A percentile compares a stretch with the other conserved stretches of the same genome.
Evolutionary conservation across 768 basidiomycete species (phyloP).

Genomic region (Amylocystis lapponica): DNA sequence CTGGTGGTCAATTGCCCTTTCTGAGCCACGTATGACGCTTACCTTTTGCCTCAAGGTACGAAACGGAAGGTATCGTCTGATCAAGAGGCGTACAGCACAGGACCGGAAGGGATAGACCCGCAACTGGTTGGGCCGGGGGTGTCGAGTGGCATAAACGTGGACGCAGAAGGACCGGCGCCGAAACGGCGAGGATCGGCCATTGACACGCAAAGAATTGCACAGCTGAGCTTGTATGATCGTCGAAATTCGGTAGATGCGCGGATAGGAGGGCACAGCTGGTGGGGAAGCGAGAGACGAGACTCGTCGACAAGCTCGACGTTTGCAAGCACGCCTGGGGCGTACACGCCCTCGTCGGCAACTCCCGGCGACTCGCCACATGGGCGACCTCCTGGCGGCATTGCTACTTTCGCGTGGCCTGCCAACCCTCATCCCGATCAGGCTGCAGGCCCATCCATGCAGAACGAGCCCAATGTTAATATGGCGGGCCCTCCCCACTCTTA

Average conservation of each 20-base stretch:
- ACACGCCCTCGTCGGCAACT: slow-evolving; percentile 39
- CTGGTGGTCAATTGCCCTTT: slow-evolving; percentile 30
- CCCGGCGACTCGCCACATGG: slow-evolving; percentile 61
- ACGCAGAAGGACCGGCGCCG: slow-evolving; percentile 61
- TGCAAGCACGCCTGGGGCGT: slow-evolving; percentile 41
- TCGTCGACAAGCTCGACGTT: slow-evolving; percentile 52
- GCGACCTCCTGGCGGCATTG: slow-evolving; percentile 54
- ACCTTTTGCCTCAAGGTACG: slow-evolving; percentile 45
- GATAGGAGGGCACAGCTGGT: slow-evolving; percentile 37
- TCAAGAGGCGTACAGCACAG: slow-evolving; percentile 42
- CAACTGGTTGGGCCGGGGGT: slow-evolving; percentile 66
- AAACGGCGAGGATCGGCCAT: slow-evolving; percentile 83
- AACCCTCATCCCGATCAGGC: slow-evolving; percentile 33
- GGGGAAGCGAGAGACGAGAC: slow-evolving; percentile 56
- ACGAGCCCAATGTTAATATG: slow-evolving; percentile 19
- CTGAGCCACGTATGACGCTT: slow-evolving; percentile 15
- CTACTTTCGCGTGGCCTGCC: slow-evolving; percentile 70
- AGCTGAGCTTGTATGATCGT: slow-evolving; percentile 72
- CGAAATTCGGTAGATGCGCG: slow-evolving; percentile 73
- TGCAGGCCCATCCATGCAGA: slow-evolving; percentile 32
- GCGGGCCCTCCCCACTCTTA: slow-evolving; percentile 17
- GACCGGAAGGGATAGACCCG: slow-evolving; percentile 59
- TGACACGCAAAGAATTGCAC: slow-evolving; percentile 71
- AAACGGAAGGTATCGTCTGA: slow-evolving; percentile 84
- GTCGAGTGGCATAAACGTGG: slow-evolving; percentile 51